These are phyloP conservation scores for Arthrobotrys pseudoclavata DNA, from an alignment of 2,329 filamentous ascomycete genomes.

Conservation along the genomic window DNA sequence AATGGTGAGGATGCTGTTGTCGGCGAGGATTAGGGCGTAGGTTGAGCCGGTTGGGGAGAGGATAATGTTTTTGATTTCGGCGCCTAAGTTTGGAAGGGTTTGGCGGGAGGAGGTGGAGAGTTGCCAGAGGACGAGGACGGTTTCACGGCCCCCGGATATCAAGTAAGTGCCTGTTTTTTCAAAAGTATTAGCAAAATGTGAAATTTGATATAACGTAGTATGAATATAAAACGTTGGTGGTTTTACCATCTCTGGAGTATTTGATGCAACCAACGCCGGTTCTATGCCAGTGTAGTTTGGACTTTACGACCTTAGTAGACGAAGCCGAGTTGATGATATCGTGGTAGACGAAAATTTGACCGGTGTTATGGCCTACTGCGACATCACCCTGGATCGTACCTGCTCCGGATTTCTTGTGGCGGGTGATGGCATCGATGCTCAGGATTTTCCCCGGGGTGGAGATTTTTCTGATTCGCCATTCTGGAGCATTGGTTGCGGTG, in stretches of 20 bases:
- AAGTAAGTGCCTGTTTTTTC: slow-evolving; percentile 81
- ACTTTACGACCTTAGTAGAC: slow-evolving; percentile 68
- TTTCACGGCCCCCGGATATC: slow-evolving; percentile 91
- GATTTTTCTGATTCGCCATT: slow-evolving; percentile 50
- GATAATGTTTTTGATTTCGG: slow-evolving; percentile 84
- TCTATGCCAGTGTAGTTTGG: slow-evolving; percentile 91
- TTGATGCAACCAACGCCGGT: slow-evolving; percentile 85
- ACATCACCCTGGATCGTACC: slow-evolving; percentile 71
- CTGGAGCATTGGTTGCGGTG: slow-evolving; percentile 14
- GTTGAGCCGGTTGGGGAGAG: slow-evolving; percentile 83
- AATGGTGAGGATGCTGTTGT: slow-evolving; percentile 91
- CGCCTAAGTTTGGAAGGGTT: slow-evolving; percentile 89
- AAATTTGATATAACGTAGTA: neutral
- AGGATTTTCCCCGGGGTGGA: slow-evolving; percentile 42
- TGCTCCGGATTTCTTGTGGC: slow-evolving; percentile 51
- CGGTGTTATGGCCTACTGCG: slow-evolving; percentile 80
- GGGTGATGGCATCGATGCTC: slow-evolving; percentile 38
- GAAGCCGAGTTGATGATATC: slow-evolving; percentile 75
- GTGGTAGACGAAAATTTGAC: slow-evolving; percentile 84
- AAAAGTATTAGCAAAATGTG: slow-evolving; percentile 28
- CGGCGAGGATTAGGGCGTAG: slow-evolving; percentile 86
- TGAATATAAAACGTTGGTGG: neutral
- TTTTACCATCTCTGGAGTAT: slow-evolving; percentile 89
- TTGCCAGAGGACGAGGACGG: slow-evolving; percentile 92
- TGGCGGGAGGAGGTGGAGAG: slow-evolving; percentile 86